A percentile compares a stretch with the other conserved stretches of the same genome.
Conservation (phyloP, 306 rosid species). For the Echinosophora koreensis region DNA sequence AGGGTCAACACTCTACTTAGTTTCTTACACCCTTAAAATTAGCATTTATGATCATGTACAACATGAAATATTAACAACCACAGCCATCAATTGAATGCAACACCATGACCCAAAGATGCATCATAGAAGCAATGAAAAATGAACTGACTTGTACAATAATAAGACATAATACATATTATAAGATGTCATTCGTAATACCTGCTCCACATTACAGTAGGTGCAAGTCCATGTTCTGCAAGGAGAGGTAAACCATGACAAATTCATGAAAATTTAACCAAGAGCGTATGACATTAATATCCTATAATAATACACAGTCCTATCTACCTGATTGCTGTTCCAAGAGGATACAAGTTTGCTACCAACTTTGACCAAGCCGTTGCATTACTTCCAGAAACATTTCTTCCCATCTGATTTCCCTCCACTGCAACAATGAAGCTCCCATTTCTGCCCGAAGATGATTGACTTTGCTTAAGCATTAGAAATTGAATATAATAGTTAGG, state of each 20-base stretch:
- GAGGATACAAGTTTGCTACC: slow-evolving; percentile 75
- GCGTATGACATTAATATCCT: slow-evolving; percentile 12
- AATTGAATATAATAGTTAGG: slow-evolving; percentile 55
- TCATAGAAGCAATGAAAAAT: slow-evolving; percentile 28
- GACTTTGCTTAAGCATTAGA: slow-evolving; percentile 88
- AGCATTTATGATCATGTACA: slow-evolving; percentile 21
- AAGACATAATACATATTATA: slow-evolving; percentile 28
- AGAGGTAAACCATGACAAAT: slow-evolving; percentile 45
- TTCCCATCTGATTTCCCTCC: slow-evolving; percentile 61
- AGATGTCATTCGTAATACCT: slow-evolving; percentile 58
- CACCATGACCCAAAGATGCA: slow-evolving; percentile 37
- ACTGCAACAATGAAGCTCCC: slow-evolving; percentile 62
- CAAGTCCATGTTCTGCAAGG: slow-evolving; percentile 85
- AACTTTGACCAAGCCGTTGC: slow-evolving; percentile 75
- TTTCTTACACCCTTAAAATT: slow-evolving; percentile 20
- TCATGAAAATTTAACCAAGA: slow-evolving; percentile 29
- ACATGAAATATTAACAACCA: slow-evolving; percentile 28
- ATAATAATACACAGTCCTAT: slow-evolving; percentile 40
- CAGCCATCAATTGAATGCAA: slow-evolving; percentile 40
- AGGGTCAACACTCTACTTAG: slow-evolving; percentile 2
- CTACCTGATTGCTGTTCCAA: slow-evolving; percentile 76
- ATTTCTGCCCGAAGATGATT: slow-evolving; percentile 82
- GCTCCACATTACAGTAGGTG: slow-evolving; percentile 86
- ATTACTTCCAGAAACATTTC: slow-evolving; percentile 54
- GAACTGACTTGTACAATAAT: slow-evolving; percentile 25